Base-by-base conservation (phyloP, 2,329 filamentous ascomycete species). In the Metarhizium sp. region DNA sequence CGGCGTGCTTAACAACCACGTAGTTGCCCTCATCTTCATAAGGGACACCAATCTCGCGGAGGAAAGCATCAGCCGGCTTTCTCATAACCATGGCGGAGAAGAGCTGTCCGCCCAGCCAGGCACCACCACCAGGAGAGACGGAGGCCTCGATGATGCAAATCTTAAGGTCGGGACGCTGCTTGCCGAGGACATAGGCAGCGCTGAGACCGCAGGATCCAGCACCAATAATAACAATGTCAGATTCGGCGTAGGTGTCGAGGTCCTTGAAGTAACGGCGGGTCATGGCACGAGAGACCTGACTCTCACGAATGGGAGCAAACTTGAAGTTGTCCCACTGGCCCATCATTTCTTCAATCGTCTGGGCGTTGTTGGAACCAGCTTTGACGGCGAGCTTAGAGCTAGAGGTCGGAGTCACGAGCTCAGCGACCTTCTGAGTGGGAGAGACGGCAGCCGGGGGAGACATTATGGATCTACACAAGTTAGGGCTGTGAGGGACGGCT, bases 51-150 rank as follows among this genome's bases (percentile, higher is more conserved):
- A 95, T 72, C 65, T 95, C 90, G 46, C 80, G 77, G 57, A 96
- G 77, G 77, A 96, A 96, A 55, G 81, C 81, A 67, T 96, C 88
- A 53, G 91, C 91, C 13, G 92, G 90, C 78, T 94, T 95, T 65
- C 91, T 87, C 86, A 96, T 91, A 51, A 96, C 81, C 91, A 96
- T 96, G 67, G 91, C 91, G 58, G 85, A 89, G 82, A 96, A 96
- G 56, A 96, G 87, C 77, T 96, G 92, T 18, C 91, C 91, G 56
- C 92, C 92, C 49, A 96, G 84, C 91, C 91, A 96, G 59, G 90
- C 91, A 65, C 91, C 91, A 60, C 91, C 91, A 58, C 89, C 89
- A 53, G 91, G 92, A 52, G 89, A 86, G 49, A 96, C 91, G 50
- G 86, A 87, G 46, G 91, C 89, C 75, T 96, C 91, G 63, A 96